Percentiles rank a stretch among this genome's conserved stretches.
Evolutionary conservation across 345 rosid genomes (phyloP).

Genomic region (Pugionium cornutum): DNA sequence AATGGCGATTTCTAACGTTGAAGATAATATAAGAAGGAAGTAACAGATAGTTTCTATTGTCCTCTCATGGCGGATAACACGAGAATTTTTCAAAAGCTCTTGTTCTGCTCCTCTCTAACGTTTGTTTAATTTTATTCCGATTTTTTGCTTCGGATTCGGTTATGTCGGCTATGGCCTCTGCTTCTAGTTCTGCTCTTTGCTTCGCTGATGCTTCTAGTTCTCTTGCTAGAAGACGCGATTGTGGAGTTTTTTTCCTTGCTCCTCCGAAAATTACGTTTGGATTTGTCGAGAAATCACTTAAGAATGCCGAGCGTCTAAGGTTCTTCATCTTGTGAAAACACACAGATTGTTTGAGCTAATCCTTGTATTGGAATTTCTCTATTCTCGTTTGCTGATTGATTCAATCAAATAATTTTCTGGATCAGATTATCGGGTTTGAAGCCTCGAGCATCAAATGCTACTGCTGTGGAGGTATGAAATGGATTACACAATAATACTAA

Average conservation of each 20-base stretch:
- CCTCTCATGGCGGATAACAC: constrained; percentile 47
- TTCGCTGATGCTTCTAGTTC: constrained; percentile 36
- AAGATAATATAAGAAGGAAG: constrained; percentile 38
- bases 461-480: constrained; percentile 73
- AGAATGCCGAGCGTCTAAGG: constrained; percentile 28
- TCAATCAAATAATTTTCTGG: neutral
- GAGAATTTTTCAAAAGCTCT: constrained; percentile 27
- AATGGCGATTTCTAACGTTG: constrained; percentile 42
- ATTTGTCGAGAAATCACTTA: constrained; percentile 31
- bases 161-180: constrained; percentile 39
- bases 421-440: constrained; percentile 54
- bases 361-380: no score
- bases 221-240: constrained; percentile 16
- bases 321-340: neutral
- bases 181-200: constrained; percentile 40
- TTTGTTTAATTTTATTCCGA: neutral
- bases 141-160: constrained; percentile 19
- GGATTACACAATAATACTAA: constrained; percentile 9
- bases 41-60: constrained; percentile 21
- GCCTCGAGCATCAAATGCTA: constrained; percentile 60
- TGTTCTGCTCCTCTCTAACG: constrained; percentile 22
- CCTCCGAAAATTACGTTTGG: constrained; percentile 23
- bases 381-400: no score
- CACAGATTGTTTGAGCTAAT: no score
- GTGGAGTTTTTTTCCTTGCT: constrained; percentile 27